These are phyloP conservation scores for Rutstroemia sydowiana DNA, from an alignment of 2,329 filamentous ascomycete species.

Conservation along the genomic window DNA sequence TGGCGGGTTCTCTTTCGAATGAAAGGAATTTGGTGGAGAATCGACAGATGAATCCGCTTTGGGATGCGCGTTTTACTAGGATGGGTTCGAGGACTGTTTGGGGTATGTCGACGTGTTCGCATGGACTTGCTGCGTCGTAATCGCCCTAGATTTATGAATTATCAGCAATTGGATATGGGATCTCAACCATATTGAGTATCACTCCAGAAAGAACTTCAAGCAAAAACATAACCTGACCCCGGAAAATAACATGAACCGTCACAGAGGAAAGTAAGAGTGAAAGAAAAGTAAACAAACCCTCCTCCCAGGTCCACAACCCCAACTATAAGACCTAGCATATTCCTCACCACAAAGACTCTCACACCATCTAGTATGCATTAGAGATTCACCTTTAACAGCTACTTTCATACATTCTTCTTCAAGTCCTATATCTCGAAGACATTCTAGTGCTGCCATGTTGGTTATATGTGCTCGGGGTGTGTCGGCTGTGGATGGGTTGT, in stretches of 20 bases:
- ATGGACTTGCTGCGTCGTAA: constrained; percentile 37
- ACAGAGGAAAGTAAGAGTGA: too few species aligned
- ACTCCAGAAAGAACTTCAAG: too few species aligned
- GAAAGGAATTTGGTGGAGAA: constrained; percentile 36
- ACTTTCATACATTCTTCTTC: constrained; percentile 35
- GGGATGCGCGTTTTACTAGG: constrained; percentile 35
- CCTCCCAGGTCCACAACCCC: constrained; percentile 44
- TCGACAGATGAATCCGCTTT: constrained; percentile 35
- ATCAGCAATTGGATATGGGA: background rate
- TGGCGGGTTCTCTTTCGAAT: constrained; percentile 26
- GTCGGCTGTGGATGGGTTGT: constrained; percentile 42
- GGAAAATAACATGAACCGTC: too few species aligned
- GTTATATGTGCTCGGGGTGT: constrained; percentile 55
- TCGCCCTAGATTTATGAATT: constrained; percentile 32
- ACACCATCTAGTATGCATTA: constrained; percentile 47
- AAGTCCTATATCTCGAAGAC: constrained; percentile 44
- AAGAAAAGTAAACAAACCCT: constrained; percentile 31
- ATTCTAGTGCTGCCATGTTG: constrained; percentile 50
- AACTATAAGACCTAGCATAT: constrained; percentile 42
- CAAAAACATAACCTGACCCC: too few species aligned
- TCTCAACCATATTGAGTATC: too few species aligned
- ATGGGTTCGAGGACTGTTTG: constrained; percentile 43
- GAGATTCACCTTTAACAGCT: constrained; percentile 34
- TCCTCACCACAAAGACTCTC: constrained; percentile 46
- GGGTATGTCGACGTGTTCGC: constrained; percentile 37